Base-by-base conservation (phyloP, 192 early-diverging fungal species). In the Oehlia diaphana region DNA sequence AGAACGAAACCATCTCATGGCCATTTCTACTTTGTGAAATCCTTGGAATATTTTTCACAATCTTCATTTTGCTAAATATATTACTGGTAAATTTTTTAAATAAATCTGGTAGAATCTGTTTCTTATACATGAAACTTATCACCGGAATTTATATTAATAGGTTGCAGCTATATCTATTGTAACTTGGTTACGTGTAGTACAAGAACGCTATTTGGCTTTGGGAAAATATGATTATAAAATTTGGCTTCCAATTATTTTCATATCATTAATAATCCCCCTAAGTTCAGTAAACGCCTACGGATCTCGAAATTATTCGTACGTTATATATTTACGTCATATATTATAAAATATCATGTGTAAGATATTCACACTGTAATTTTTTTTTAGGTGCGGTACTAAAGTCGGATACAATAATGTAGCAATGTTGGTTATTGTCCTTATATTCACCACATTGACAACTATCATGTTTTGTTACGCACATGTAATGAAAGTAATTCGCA, bases 191-290 rank as follows among this genome's bases (percentile, higher is more conserved):
- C 23, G 67, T 13, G 67, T 69, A 9, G 67, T 42, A 33, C 9
- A 16, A 37, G 67, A 69, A n/a, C 13, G 9, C 3, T 2, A 7
- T 19, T 33, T 37, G 16, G 10, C 13, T 39, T 69, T 69, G 9
- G 67, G 67, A 21, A 69, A 37, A 37, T 69, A 37, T 37, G 67
- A 69, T 69, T 69, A 42, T 19, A 69, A 69, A 39, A 35, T 69
- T 35, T 69, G 67, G 67, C 26, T 10, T 16, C 9, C 19, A 4
- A 19, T 68, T 14, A 16, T 39, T 14, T 33, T 13, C 4, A 19
- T 68, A 68, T 10, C 67, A 2, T 12, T 68, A 31, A 8, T 33
- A 12, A 16, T 35, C 19, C 31, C 5, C 8, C 3, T 35, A 39
- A 39, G 37, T 39, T 39, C 37, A 12, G 4, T 68, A 31, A 37